Evolutionary conservation across 768 basidiomycete species (phyloP).

Genomic region (Stropharia rugosoannulata): DNA sequence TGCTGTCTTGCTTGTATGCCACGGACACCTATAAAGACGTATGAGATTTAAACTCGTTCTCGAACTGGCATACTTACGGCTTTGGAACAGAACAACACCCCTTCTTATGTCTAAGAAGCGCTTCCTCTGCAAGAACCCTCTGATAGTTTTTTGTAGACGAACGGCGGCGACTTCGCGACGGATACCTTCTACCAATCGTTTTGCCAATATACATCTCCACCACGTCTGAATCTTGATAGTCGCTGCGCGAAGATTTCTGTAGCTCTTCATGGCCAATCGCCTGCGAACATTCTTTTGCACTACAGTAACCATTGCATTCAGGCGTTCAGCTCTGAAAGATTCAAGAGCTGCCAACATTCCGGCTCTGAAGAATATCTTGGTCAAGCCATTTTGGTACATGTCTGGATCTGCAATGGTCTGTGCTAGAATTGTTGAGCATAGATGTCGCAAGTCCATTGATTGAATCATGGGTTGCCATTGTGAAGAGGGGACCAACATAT

Average conservation of each 20-base stretch:
- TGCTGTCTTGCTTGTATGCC: conserved; percentile 67
- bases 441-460: conserved; percentile 70
- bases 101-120: conserved; percentile 61
- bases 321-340: conserved; percentile 80
- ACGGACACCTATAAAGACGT: conserved; percentile 57
- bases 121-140: conserved; percentile 74
- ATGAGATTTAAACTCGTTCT: neutral
- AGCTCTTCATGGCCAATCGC: conserved; percentile 79
- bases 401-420: conserved; percentile 89
- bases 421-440: conserved; percentile 84
- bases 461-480: conserved; percentile 88
- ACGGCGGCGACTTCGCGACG: conserved; percentile 74
- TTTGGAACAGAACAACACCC: conserved; percentile 75
- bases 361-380: conserved; percentile 99
- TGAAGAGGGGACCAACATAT: conserved; percentile 89
- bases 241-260: conserved; percentile 64
- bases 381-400: conserved; percentile 96
- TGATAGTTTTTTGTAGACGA: conserved; percentile 69
- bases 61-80: conserved; percentile 57
- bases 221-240: conserved; percentile 90
- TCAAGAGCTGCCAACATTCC: conserved; percentile 98
- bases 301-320: conserved; percentile 90
- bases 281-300: conserved; percentile 98
- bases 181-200: conserved; percentile 64
- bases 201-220: conserved; percentile 90